Evolutionary conservation across 2,329 filamentous ascomycete species (phyloP), one percentile per base, ranked within the genome.

Genomic region (Venturia pyrina): DNA sequence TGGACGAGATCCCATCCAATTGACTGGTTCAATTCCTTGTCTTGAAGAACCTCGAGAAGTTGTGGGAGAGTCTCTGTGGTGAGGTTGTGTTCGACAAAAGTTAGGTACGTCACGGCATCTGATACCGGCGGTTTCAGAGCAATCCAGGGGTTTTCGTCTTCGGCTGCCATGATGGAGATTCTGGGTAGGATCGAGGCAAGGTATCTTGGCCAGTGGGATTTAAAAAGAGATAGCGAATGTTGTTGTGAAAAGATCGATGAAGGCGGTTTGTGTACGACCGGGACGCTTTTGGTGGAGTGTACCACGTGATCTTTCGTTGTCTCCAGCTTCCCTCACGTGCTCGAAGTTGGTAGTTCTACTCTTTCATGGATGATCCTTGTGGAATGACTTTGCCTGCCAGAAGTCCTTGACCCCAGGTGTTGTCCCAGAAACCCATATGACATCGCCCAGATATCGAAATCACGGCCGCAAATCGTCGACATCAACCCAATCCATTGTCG

Each of bases 1-100:
- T 89, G 87, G 28, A 95, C 87, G 63, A 93, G 78, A 74, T 95
- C 90, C 90, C 90, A 95, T 62, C 90, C 90, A 71, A 93, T 92
- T 66, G 91, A 88, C 67, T 84, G 84, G 2, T 89, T 90, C 66
- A 93, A 79, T 66, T 84, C 80, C 11, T 81, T 79, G 80, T 90
- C 86, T 74, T 89, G 85, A 21, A 91, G 80, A 44, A 90, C 85
- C 28, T 87, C 81, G 70, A 91, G 84, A 59, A 93, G 80, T 3
- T 84, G 78, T 1, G 89, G 87, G 56, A 93, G 79, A 67, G 88
- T 81, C 67, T 87, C 85, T 21, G 85, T 81, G 5, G 83, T 86
- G 59, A 92, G 80, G 70, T 89, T 88, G 75, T 89, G 86, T 74
- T 91, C 88, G 71, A 93, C 79, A 68, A 93, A 87, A 66, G 89